Evolutionary conservation across 2,329 filamentous ascomycete genomes (phyloP).

Genomic region (Dothiorella sarmentorum): DNA sequence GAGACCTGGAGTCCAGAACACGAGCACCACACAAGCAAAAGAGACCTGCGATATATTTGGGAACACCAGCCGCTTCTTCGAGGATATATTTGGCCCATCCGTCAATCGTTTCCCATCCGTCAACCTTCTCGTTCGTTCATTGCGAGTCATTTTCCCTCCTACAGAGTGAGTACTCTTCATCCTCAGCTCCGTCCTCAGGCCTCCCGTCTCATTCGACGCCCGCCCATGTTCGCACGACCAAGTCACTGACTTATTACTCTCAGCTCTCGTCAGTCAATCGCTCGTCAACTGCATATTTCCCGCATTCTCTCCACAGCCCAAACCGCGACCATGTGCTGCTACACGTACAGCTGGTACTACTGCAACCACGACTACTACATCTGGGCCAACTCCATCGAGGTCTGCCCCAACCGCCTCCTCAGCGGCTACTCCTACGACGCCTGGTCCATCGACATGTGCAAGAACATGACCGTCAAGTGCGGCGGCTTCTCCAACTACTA

Average conservation of each 20-base stretch:
- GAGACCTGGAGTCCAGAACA: constrained; percentile 5
- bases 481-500: constrained; percentile 45
- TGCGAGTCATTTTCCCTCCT: background rate
- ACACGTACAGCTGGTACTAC: constrained; percentile 48
- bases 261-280: no score
- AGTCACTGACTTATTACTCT: background rate
- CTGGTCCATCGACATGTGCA: constrained; percentile 49
- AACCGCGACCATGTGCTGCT: constrained; percentile 40
- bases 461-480: constrained; percentile 40
- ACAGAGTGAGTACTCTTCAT: background rate
- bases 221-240: no score
- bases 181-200: background rate
- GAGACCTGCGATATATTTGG: constrained; percentile 3
- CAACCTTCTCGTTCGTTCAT: background rate
- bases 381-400: constrained; percentile 45
- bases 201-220: background rate
- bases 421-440: constrained; percentile 47
- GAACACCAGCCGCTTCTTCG: background rate
- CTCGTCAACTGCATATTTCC: no score
- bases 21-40: background rate
- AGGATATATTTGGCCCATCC: background rate
- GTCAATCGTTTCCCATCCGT: background rate
- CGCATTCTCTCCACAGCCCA: background rate
- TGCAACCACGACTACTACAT: constrained; percentile 50
- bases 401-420: constrained; percentile 44